Base-by-base conservation (phyloP, 2,329 filamentous ascomycete species). In the Amauroascus niger region DNA sequence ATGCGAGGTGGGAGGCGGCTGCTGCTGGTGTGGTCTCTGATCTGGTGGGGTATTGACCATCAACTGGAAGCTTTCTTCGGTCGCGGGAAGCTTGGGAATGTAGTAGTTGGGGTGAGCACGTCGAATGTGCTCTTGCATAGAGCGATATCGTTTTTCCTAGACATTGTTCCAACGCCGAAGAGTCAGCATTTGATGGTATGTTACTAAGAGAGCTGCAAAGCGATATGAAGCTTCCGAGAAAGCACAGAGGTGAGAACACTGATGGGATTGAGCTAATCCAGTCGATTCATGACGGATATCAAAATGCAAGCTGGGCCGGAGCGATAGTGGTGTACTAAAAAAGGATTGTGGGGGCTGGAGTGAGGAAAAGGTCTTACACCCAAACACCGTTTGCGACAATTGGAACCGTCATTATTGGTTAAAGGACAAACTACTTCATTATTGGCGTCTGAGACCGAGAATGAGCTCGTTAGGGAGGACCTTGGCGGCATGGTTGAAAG, bases 91-190 rank as follows among this genome's bases (percentile, higher is more conserved):
- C 80, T 97, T 96, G 48, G 93, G 84, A 64, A 98, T 95, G 74
- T 97, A 97, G 71, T 96, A 86, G 70, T 95, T 89, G 57, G 91
- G 91, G 70, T 98, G 93, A 62, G 93, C 91, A 71, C 93, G 85
- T 65, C 93, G 88, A 66, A 98, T 97, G 68, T 98, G 93, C 79
- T 98, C 93, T 74, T 97, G 93, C 88, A 98, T 97, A 59, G 91
- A 97, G 71, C 93, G 89, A 75, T 90, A 98, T 62, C 88, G 82
- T 74, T 95, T 95, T 76, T 94, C 88, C 88, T 94, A 72, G 8
- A 43, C 32, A 39, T 40, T n/a, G 43, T 43, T 43, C 13, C 41
- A 45, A 46, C 32, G 20, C 33, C n/a, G 8, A 9, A 32, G 37
- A 14, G 46, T 48, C 18, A 49, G 44, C 37, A 16, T 28, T 20